A percentile compares a stretch with the other conserved stretches of the same genome.
Evolutionary conservation across 305 asterid genomes (phyloP).

Genomic region (Fraxinus xanthoxyloides): DNA sequence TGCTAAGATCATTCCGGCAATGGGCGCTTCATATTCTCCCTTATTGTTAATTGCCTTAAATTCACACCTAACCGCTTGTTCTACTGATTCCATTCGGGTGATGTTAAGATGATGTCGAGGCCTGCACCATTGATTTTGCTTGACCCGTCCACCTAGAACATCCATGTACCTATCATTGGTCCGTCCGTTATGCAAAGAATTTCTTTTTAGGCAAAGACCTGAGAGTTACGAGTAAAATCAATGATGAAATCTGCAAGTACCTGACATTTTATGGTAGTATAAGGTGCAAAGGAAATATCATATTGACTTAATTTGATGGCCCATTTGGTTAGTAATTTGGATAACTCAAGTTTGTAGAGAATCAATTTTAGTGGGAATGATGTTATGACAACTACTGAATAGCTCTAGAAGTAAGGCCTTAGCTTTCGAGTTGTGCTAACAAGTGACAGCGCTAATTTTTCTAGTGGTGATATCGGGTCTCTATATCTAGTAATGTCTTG

Average conservation of each 20-base stretch:
- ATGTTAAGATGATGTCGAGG: not conserved
- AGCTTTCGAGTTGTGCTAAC: not conserved
- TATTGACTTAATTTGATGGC: not conserved
- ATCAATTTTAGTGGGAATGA: not conserved
- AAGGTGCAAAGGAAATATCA: not conserved
- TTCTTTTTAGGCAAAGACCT: not conserved
- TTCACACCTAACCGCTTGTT: not conserved
- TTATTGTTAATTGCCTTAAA: not conserved
- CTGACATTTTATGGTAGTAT: not conserved
- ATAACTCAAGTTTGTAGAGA: not conserved
- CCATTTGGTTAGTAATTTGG: not conserved
- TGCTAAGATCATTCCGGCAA: not conserved
- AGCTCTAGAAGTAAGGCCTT: not conserved
- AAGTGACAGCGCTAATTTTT: not conserved
- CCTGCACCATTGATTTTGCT: not conserved
- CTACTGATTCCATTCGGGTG: not conserved
- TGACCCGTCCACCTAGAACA: not conserved
- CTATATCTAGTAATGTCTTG: no score
- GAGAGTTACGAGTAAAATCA: not conserved
- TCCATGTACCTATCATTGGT: not conserved
- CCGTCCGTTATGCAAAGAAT: not conserved
- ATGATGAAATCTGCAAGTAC: not conserved
- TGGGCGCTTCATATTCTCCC: not conserved
- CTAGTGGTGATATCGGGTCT: no score
- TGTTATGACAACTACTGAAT: not conserved